Evolutionary conservation across 768 basidiomycete species (phyloP).

Genomic region (Candolleomyces efflorescens): DNA sequence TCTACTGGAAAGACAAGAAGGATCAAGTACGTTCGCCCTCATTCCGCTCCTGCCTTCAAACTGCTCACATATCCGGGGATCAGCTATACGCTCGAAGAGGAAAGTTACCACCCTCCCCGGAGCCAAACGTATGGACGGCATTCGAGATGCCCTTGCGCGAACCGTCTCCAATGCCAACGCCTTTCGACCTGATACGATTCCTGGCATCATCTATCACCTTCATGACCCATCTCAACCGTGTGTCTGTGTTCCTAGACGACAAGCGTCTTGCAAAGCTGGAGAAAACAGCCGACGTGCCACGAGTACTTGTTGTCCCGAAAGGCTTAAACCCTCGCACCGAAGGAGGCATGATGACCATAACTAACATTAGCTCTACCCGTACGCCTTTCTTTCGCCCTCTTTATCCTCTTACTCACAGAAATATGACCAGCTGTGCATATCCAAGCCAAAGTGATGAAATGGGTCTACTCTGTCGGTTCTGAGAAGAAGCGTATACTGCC

Average conservation of each 20-base stretch:
- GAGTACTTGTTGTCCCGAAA: conserved; percentile 47
- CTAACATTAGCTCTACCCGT: conserved; percentile 61
- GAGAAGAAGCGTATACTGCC: conserved; percentile 44
- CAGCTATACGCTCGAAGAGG: conserved; percentile 85
- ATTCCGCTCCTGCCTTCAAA: not conserved
- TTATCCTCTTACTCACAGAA: conserved; percentile 1
- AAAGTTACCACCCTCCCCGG: conserved; percentile 38
- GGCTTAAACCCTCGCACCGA: conserved; percentile 54
- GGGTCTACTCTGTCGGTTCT: conserved; percentile 65
- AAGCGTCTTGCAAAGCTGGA: conserved; percentile 62
- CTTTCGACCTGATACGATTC: conserved; percentile 88
- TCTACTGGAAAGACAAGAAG: conserved; percentile 93
- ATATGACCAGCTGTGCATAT: conserved; percentile 61
- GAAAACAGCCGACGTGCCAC: conserved; percentile 56
- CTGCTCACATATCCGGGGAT: conserved; percentile 2
- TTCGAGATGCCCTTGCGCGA: conserved; percentile 90
- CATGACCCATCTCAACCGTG: conserved; percentile 72
- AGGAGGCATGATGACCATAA: conserved; percentile 64
- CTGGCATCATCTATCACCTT: conserved; percentile 91
- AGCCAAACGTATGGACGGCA: conserved; percentile 62
- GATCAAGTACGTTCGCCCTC: conserved; percentile 57
- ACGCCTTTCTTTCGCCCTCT: conserved; percentile 17
- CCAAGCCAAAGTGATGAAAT: conserved; percentile 75
- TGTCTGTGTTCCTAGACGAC: conserved; percentile 82
- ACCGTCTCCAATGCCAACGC: conserved; percentile 68